phyloP scores from a whole-genome alignment of 2,329 filamentous ascomycete genomes.

The Botryotinia calthae region DNA sequence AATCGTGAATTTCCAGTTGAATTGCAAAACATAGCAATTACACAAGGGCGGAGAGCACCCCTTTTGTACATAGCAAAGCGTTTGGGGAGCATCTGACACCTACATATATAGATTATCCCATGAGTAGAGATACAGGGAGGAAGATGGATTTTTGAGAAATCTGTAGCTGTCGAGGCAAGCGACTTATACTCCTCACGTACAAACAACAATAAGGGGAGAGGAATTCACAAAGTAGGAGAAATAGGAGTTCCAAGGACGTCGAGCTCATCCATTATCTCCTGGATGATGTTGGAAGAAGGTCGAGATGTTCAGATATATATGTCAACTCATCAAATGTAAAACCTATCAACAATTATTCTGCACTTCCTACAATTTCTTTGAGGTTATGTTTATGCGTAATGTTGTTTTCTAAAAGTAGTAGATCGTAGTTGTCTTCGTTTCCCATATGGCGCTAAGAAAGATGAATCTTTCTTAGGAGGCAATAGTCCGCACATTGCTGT shows the following conservation, averaged over 20 bases:
- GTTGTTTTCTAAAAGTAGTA: not conserved
- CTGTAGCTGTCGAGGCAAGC: not conserved
- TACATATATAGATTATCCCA: not conserved
- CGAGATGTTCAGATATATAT: not conserved
- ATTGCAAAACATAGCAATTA: not conserved
- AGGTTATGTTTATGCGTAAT: not conserved
- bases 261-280: not conserved
- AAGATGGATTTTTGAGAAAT: not conserved
- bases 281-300: not conserved
- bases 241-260: not conserved
- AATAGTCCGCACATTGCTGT: not conserved
- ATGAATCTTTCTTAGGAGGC: not conserved
- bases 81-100: not conserved
- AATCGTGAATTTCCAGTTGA: slow-evolving; percentile 3
- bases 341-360: not conserved
- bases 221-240: not conserved
- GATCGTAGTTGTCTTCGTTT: not conserved
- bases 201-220: not conserved
- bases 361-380: not conserved
- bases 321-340: not conserved
- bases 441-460: not conserved
- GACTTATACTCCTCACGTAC: not conserved
- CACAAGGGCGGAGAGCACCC: not conserved
- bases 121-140: not conserved
- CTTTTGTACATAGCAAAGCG: not conserved